Evolutionary conservation across 2,329 filamentous ascomycete genomes (phyloP).

Genomic region (Xylariales sp.): DNA sequence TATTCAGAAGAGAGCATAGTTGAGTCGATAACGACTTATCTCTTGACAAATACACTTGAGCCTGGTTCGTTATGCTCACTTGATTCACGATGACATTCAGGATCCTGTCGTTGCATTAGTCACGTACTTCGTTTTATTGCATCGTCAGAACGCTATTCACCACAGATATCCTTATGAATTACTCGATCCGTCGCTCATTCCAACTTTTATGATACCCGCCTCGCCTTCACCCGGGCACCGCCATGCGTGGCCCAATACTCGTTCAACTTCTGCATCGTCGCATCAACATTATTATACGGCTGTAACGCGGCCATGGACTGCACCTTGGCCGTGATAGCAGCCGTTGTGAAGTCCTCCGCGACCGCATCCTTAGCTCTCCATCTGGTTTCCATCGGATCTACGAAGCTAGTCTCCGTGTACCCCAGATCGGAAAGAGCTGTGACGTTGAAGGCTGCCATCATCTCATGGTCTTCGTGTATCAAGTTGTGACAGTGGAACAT

Average conservation of each 20-base stretch:
- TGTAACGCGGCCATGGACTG: slow-evolving; percentile 27
- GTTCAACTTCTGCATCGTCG: slow-evolving; percentile 25
- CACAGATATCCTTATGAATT: background rate
- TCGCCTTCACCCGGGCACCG: background rate
- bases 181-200: background rate
- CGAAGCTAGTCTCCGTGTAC: slow-evolving; percentile 32
- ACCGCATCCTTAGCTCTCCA: slow-evolving; percentile 27
- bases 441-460: slow-evolving; percentile 44
- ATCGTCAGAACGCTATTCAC: background rate
- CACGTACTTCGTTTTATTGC: too few species aligned
- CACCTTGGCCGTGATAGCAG: slow-evolving; percentile 24
- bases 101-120: too few species aligned
- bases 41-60: too few species aligned
- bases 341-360: slow-evolving; percentile 20
- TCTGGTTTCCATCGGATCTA: slow-evolving; percentile 33
- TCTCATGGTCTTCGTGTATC: slow-evolving; percentile 40
- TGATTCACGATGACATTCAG: too few species aligned
- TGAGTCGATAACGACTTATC: too few species aligned
- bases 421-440: slow-evolving; percentile 32
- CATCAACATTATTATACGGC: slow-evolving; percentile 29
- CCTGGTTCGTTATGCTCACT: too few species aligned
- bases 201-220: background rate
- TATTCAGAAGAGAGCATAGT: too few species aligned
- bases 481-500: slow-evolving; percentile 46
- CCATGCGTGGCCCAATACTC: slow-evolving; percentile 9